Evolutionary conservation across 768 basidiomycete genomes (phyloP).

Genomic region (Trametes villosa): DNA sequence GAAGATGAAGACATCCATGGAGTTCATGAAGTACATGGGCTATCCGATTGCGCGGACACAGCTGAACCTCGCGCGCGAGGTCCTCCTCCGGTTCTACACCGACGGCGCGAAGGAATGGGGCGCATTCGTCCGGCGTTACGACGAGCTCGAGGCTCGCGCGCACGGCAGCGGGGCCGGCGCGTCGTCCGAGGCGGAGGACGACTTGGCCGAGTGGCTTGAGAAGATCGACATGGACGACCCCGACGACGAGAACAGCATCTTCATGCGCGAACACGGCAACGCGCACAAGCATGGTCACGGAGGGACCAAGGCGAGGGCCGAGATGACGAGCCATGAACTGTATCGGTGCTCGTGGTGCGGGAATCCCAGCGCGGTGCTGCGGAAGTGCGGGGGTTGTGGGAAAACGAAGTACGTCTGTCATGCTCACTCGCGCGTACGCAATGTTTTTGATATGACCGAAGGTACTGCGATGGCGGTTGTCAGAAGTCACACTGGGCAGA

Average conservation of each 20-base stretch:
- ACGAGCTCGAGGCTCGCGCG: not conserved
- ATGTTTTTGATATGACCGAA: slow-evolving; percentile 18
- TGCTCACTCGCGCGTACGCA: not conserved
- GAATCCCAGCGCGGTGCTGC: slow-evolving; percentile 61
- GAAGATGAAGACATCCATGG: slow-evolving; percentile 54
- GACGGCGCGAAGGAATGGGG: slow-evolving; percentile 52
- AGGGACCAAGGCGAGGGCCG: not conserved
- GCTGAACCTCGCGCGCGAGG: slow-evolving; percentile 54
- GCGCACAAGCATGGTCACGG: not conserved
- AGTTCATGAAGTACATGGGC: slow-evolving; percentile 53
- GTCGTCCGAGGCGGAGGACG: not conserved
- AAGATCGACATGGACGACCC: slow-evolving; percentile 2
- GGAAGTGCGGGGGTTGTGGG: slow-evolving; percentile 48
- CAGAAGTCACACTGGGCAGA: slow-evolving; percentile 43
- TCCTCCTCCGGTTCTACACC: slow-evolving; percentile 49
- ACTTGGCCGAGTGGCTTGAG: slow-evolving; percentile 7
- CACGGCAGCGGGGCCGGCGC: not conserved
- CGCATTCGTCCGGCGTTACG: slow-evolving; percentile 11
- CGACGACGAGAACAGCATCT: slow-evolving; percentile 4
- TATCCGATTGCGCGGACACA: slow-evolving; percentile 51
- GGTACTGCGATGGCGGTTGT: slow-evolving; percentile 51
- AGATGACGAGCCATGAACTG: not conserved
- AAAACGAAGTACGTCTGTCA: slow-evolving; percentile 42
- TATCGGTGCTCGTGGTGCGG: slow-evolving; percentile 62
- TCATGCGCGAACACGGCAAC: not conserved